Conservation (phyloP, 768 basidiomycete species). For the Sutorius australiensis region DNA sequence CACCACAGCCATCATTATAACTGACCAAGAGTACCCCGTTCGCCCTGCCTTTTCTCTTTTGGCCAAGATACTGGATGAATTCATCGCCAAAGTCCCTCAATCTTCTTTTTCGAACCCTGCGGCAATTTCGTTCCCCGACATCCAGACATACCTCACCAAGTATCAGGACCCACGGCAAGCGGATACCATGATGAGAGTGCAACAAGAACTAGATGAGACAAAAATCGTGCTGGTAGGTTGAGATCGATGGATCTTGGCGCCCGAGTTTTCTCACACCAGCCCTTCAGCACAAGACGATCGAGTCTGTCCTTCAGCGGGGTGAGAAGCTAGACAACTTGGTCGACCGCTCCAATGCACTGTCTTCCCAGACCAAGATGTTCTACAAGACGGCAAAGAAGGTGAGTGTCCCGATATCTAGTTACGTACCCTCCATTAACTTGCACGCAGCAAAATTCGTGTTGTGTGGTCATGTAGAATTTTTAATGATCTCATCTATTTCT, state of each 20-base stretch:
- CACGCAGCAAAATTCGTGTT: constrained; percentile 90
- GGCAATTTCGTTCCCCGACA: constrained; percentile 72
- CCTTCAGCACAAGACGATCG: constrained; percentile 95
- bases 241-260: not conserved
- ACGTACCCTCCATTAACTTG: constrained; percentile 8
- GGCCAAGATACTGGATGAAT: constrained; percentile 91
- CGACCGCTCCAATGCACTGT: constrained; percentile 85
- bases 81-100: constrained; percentile 73
- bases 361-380: constrained; percentile 94
- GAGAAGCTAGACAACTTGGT: constrained; percentile 96
- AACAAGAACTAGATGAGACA: constrained; percentile 97
- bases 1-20: constrained; percentile 76
- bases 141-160: constrained; percentile 75
- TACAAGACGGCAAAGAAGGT: constrained; percentile 99
- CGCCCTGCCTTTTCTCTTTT: constrained; percentile 95
- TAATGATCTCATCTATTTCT: constrained; percentile 10
- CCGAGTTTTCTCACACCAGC: not conserved
- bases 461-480: constrained; percentile 68
- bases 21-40: constrained; percentile 94
- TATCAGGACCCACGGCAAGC: constrained; percentile 98
- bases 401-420: constrained; percentile 14
- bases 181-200: constrained; percentile 97
- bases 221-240: constrained; percentile 90
- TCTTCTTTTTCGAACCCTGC: constrained; percentile 61
- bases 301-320: constrained; percentile 91